Base-by-base conservation (phyloP, 768 basidiomycete species). In the Termitomyces sp. region DNA sequence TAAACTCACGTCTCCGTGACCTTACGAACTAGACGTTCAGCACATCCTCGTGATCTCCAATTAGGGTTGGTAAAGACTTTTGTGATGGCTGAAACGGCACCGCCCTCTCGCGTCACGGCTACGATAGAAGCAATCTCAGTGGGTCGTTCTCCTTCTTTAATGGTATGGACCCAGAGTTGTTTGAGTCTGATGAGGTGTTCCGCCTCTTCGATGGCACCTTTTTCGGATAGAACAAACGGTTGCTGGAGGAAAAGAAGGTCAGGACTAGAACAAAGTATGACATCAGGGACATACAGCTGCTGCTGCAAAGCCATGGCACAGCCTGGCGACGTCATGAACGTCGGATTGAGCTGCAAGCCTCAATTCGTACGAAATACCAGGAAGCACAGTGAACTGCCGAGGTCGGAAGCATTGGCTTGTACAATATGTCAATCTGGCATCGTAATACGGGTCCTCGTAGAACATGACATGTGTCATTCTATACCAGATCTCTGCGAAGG, bases 61-160 rank as follows among this genome's bases (percentile, higher is more conserved):
- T 65, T n/a, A 0, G 80, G 75, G 50, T 78, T 72, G 1, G 90
- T 91, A 66, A 77, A 88, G 0, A 91, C 88, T 68, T 91, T 91
- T 42, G 86, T 87, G 45, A 92, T 82, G 0, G 85, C 81, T 1
- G 84, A 81, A 36, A 86, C 77, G 3, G 66, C 73, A 0, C 73
- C 72, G 24, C 76, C 82, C 58, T 82, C 81, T 12, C 90, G 75
- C 11, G 88, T 88, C 27, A 58, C 61, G 6, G 58, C 61, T 4
- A 61, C 59, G 15, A 61, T 59, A 16, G 61, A 62, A 9, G 58
- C 58, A 44, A 61, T 52, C 7, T 56, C 57, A 16, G 57, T n/a
- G 33, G 46, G 34, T 22, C n/a, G n/a, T 6, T 57, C 52, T 50
- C 52, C 48, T 4, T 24, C 27, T 37, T 50, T 18, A 0, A 58